Evolutionary conservation across 2,329 filamentous ascomycete genomes (phyloP).

Genomic region (Paraconiothyrium brasiliense): DNA sequence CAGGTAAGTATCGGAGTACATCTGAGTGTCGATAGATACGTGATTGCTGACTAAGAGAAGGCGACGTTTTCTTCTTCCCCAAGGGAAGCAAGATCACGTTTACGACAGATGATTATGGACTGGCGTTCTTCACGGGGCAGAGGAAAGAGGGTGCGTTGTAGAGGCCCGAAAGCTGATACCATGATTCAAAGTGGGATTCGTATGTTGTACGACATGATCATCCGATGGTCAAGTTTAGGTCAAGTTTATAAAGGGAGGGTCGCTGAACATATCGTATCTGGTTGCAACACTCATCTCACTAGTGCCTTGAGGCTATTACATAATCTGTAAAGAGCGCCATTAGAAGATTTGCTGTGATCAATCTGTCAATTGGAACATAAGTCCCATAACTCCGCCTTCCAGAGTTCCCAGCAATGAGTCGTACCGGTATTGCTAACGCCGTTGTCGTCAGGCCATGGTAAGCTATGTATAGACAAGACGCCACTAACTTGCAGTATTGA

Average conservation of each 20-base stretch:
- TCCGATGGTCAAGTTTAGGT: neutral
- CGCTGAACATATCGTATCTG: neutral
- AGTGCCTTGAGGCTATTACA: too few relatives aligned
- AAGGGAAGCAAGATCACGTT: slow-evolving; percentile 74
- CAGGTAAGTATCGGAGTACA: slow-evolving; percentile 42
- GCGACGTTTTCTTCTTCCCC: slow-evolving; percentile 75
- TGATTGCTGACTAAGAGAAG: neutral
- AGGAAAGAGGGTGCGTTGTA: slow-evolving; percentile 46
- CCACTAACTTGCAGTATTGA: too few relatives aligned
- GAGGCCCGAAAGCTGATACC: neutral
- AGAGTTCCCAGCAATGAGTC: too few relatives aligned
- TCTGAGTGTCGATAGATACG: neutral
- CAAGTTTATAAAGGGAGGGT: too few relatives aligned
- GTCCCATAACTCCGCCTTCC: too few relatives aligned
- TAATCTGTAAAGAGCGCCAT: too few relatives aligned
- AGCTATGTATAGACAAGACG: too few relatives aligned
- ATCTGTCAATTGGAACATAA: too few relatives aligned
- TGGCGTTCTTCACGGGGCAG: slow-evolving; percentile 65
- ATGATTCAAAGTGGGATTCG: neutral
- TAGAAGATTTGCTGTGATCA: too few relatives aligned
- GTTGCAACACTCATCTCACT: too few relatives aligned
- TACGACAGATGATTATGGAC: slow-evolving; percentile 66
- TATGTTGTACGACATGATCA: neutral
- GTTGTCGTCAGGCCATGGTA: too few relatives aligned
- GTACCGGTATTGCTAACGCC: too few relatives aligned